phyloP scores from a whole-genome alignment of 257 asterid species.

The Coffea eugenioides region DNA sequence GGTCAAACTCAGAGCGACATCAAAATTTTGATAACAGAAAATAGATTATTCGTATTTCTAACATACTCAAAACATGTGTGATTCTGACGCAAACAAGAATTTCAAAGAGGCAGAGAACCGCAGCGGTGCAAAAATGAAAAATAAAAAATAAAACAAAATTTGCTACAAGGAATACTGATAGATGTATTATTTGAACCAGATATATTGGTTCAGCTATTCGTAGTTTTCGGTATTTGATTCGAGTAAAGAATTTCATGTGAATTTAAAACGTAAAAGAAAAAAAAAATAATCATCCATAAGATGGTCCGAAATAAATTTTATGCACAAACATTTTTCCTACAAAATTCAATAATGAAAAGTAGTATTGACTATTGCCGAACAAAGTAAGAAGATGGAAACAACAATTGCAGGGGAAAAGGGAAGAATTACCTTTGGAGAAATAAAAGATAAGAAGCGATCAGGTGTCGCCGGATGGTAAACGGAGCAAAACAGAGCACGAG shows the following conservation, averaged over 20 bases:
- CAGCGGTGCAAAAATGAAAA: not conserved
- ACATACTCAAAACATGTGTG: not conserved
- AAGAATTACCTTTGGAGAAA: conserved; percentile 38
- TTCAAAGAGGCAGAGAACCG: not conserved
- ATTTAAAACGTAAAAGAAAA: too few species aligned
- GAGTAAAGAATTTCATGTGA: not conserved
- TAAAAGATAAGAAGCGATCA: conserved; percentile 53
- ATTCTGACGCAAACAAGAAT: not conserved
- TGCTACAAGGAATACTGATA: not conserved
- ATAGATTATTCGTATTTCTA: not conserved
- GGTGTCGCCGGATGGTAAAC: conserved; percentile 36
- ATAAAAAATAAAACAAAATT: not conserved
- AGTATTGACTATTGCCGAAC: not conserved
- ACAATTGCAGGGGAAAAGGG: not conserved
- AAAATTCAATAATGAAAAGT: not conserved
- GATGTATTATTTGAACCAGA: not conserved
- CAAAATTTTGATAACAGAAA: not conserved
- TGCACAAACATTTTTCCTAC: too few species aligned
- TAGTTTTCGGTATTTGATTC: not conserved
- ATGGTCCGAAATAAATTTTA: not conserved
- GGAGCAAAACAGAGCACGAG: conserved; percentile 6
- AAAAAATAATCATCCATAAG: not conserved
- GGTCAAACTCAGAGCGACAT: not conserved
- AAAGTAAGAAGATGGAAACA: not conserved
- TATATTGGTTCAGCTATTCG: not conserved